Conservation (phyloP, 257 asterid species). For the Jasminum sambac region DNA sequence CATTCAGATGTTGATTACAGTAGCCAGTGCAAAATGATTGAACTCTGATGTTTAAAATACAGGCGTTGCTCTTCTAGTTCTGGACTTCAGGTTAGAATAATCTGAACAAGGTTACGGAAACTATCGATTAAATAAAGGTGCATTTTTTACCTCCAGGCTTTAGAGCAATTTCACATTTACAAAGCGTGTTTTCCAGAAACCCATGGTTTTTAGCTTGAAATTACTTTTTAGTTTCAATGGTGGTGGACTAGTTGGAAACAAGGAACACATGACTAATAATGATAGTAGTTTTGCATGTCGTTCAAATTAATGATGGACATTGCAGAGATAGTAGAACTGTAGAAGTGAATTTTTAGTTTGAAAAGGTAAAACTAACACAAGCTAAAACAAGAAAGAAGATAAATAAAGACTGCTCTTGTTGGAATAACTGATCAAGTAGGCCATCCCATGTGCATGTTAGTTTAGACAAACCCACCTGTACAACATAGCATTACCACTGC, state of each 20-base stretch:
- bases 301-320: no score
- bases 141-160: not conserved
- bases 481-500: not conserved
- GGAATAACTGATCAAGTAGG: not conserved
- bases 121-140: not conserved
- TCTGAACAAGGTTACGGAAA: not conserved
- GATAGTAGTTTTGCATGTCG: no score
- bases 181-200: no score
- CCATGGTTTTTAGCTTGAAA: no score
- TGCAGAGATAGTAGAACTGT: no score
- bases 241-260: no score
- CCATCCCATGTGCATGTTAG: not conserved
- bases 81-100: not conserved
- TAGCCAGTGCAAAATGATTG: not conserved
- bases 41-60: not conserved
- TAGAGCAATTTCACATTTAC: not conserved
- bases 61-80: not conserved
- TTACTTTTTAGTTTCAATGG: no score
- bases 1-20: not conserved
- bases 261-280: no score
- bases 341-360: no score
- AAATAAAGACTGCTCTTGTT: not conserved
- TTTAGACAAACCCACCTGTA: not conserved
- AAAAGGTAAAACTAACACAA: not conserved
- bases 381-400: not conserved